Evolutionary conservation across 2,329 filamentous ascomycete species (phyloP), one percentile per base, ranked within the genome.

Genomic region (Nemania sp.): DNA sequence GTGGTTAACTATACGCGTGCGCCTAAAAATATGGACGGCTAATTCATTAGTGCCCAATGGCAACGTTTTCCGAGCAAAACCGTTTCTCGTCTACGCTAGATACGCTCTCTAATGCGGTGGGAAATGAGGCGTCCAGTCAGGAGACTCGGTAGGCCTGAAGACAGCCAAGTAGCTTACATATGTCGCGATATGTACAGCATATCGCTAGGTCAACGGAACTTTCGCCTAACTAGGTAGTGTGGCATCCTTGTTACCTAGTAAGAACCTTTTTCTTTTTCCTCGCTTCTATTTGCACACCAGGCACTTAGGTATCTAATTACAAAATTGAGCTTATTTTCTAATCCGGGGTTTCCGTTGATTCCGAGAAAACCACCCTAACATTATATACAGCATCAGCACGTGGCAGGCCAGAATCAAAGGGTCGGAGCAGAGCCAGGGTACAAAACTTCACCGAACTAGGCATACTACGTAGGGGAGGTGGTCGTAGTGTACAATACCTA

Each of bases 61-160:
- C 29, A 49, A 22, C 41, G 38, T 35, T 35, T 51, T 54, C n/a
- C 20, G 18, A 38, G 27, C 22, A n/a, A 43, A 24, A 45, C 8
- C 10, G 49, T 20, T 47, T 29, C n/a, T 1, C 2, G 1, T 53
- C 8, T 32, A 24, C 26, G 20, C 20, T 32, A 51, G 20, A 51
- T 18, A n/a, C 4, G n/a, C 18, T 45, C 41, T 45, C 15, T 45
- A 8, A 2, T 45, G 15, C 41, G 20, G 47, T 47, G 47, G 45
- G n/a, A 58, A 57, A 26, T 11, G 51, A 64, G 56, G 65, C 65
- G 65, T 56, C 65, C 41, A 38, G 41, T 52, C 51, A 56, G 51
- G 47, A 54, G 26, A 41, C 58, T 20, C 24, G 6, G 11, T 35
- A 35, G 27, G 18, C 49, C 35, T 41, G 29, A 52, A 41, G 22